Conservation (phyloP, 441 rosid genomes). For the Arabidopsis lyrata region DNA sequence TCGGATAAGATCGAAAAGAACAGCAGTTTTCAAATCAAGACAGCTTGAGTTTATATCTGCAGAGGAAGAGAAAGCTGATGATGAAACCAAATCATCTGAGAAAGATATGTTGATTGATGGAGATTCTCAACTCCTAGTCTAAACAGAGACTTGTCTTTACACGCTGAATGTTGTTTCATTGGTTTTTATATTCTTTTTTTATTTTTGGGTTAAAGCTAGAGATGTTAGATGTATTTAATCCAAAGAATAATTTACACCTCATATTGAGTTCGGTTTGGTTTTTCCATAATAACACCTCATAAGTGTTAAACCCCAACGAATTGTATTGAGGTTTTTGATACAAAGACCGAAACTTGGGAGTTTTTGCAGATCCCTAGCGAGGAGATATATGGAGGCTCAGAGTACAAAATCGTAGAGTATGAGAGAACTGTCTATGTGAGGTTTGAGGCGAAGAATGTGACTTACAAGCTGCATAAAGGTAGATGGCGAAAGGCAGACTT, state of each 20-base stretch:
- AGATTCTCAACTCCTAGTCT: slow-evolving; percentile 22
- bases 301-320: no score
- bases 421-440: no score
- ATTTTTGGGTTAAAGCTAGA: slow-evolving; percentile 20
- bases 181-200: neutral
- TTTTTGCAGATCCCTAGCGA: no score
- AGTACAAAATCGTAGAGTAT: no score
- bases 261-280: slow-evolving; percentile 15
- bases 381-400: no score
- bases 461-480: no score
- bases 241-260: slow-evolving; percentile 26
- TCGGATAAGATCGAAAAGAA: slow-evolving; percentile 82
- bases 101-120: slow-evolving; percentile 35
- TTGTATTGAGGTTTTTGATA: no score
- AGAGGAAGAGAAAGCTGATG: slow-evolving; percentile 55
- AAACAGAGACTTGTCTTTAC: slow-evolving; percentile 21
- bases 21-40: slow-evolving; percentile 83
- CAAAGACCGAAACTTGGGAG: no score
- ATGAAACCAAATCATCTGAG: slow-evolving; percentile 52
- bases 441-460: no score
- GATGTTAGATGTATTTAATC: slow-evolving; percentile 9
- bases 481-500: no score
- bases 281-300: no score
- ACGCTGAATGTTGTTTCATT: slow-evolving; percentile 26
- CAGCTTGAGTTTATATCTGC: slow-evolving; percentile 83